Evolutionary conservation across 1,139 yeast species (phyloP), one percentile per base, ranked within the genome.

Genomic region (Ogataea hybrid): DNA sequence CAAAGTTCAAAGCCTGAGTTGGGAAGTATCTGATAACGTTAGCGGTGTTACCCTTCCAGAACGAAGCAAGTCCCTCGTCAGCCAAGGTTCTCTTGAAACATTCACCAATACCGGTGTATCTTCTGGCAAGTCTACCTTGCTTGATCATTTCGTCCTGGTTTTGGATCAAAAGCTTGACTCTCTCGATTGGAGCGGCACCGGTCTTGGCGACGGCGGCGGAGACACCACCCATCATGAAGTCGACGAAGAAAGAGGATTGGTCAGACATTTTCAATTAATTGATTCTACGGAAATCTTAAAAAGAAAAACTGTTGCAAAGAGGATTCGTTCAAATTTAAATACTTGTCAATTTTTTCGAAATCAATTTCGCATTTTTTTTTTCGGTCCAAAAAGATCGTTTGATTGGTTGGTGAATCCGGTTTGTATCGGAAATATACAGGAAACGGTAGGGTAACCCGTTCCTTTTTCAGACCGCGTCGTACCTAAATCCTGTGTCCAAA

Each of bases 1-100:
- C 89, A 67, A 82, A 82, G 82, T 82, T 82, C 64, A 82, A 76
- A 52, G 89, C 89, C 74, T 82, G 88, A 59, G 88, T 82, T 64
- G 89, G 88, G 86, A 82, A 82, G 77, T 82, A 82, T 71, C 89
- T 81, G 68, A 82, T 77, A 56, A 82, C 89, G 73, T 82, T 82
- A 54, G 89, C 89, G 50, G 88, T 79, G 84, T 82, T 82, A 72
- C 89, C 89, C 75, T 88, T 77, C 89, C 89, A 82, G 79, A 82
- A 78, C 48, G 88, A 69, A 50, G 69, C 70, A 49, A 80, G 59
- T 70, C 89, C 89, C 71, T 82, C 89, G 52, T 79, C 82, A 50
- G 78, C 75, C 53, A 81, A 75, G 54, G 88, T 82, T 68, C 88
- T 80, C 60, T 66, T 71, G 84, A 82, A 82, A 69, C 85, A 79